Base-by-base conservation (phyloP, 192 early-diverging fungal genomes). In the Backusella macrospora region DNA sequence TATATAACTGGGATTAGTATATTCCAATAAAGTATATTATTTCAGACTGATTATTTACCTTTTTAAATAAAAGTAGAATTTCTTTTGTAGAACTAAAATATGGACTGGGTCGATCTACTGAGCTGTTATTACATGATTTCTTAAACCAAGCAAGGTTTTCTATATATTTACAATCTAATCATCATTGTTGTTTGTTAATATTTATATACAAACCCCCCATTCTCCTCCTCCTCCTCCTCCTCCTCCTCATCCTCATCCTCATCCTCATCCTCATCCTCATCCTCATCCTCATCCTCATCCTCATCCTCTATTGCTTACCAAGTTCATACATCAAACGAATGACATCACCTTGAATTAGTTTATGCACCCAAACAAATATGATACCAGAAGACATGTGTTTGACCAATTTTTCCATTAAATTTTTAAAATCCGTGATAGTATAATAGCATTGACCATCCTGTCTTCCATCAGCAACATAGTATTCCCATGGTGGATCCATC, bases 111-210 rank as follows among this genome's bases (percentile, higher is more conserved):
- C 78, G 80, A 48, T 82, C 77, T 26, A 84, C 44, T 9, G 68
- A 72, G 4, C 76, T 44, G 45, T 89, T 86, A 71, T 84, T 84
- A 44, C 85, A 29, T 0, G 82, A 77, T 40, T 83, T 83, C 64
- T 86, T 86, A 77, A 85, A 89, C 87, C 87, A 89, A 12, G 87
- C 83, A 47, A 89, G 73, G 63, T 89, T 89, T 70, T 89, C 87
- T 7, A 89, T 85, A 70, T 89, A 89, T 67, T 78, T 80, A 67
- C 84, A 89, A 15, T 82, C 86, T 87, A 34, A 34, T 34, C 29
- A 52, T 39, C 5, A 26, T 12, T 13, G 26, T 0, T 9, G 38
- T 45, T 45, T 14, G 34, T 44, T 1, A 43, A 29, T 29, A 52
- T 18, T 6, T 13, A 15, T 16, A 66, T 65, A 42, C 18, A 39